Conservation (phyloP, 495 filamentous ascomycete genomes). For the Talaromyces ruber region DNA sequence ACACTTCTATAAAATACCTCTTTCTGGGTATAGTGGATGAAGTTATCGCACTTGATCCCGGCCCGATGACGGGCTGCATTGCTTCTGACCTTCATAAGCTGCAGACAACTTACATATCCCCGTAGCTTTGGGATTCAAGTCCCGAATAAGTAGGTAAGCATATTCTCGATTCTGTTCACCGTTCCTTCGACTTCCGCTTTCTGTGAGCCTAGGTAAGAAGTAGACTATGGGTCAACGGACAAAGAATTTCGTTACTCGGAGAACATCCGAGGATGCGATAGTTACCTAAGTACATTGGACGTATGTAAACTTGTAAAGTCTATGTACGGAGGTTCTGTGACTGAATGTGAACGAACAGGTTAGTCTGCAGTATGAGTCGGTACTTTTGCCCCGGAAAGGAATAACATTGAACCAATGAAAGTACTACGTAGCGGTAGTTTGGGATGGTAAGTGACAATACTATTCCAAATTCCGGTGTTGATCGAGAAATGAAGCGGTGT, state of each 20-base stretch:
- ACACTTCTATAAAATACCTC: background rate
- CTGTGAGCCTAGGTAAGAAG: too few relatives aligned
- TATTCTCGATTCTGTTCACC: background rate
- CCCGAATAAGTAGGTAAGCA: background rate
- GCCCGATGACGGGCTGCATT: background rate
- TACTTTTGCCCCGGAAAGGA: background rate
- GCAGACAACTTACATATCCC: background rate
- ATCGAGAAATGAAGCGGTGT: constrained; percentile 4
- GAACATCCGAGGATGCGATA: background rate
- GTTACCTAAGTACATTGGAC: background rate
- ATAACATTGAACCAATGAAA: background rate
- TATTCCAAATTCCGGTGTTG: background rate
- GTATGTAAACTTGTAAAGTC: too few relatives aligned
- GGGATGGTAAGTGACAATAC: too few relatives aligned
- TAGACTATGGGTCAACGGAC: background rate
- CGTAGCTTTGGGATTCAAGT: background rate
- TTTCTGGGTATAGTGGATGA: background rate
- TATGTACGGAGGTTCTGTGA: background rate
- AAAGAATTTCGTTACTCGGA: background rate
- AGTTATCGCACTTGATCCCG: background rate
- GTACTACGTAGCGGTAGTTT: too few relatives aligned
- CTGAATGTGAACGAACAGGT: background rate
- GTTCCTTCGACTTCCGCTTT: background rate
- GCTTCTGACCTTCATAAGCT: background rate
- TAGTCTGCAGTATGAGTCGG: background rate